phyloP scores from a whole-genome alignment of 2,329 filamentous ascomycete species.

The Colletotrichum sp. region DNA sequence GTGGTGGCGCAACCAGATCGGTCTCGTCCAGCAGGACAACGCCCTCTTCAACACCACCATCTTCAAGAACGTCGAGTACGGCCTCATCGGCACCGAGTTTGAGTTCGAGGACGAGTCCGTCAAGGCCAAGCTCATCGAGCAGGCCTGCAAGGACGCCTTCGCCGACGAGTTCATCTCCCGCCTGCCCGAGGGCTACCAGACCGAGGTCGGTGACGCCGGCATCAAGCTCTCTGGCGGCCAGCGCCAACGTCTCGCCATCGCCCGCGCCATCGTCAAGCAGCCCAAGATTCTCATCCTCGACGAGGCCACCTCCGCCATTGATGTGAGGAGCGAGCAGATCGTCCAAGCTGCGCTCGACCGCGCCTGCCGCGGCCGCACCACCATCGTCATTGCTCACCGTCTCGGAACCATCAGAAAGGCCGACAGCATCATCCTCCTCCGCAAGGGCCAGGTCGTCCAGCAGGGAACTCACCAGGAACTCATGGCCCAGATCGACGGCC shows the following conservation, averaged over 20 bases:
- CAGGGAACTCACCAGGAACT: slow-evolving; percentile 62
- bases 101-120: slow-evolving; percentile 40
- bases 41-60: slow-evolving; percentile 61
- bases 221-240: slow-evolving; percentile 72
- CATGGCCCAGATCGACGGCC: slow-evolving; percentile 39
- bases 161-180: slow-evolving; percentile 57
- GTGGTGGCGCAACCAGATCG: slow-evolving; percentile 91
- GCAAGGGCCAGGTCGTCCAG: slow-evolving; percentile 58
- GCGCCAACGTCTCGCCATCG: slow-evolving; percentile 64
- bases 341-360: slow-evolving; percentile 54
- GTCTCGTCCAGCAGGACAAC: slow-evolving; percentile 77
- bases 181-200: slow-evolving; percentile 62
- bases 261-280: slow-evolving; percentile 60
- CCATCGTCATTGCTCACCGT: slow-evolving; percentile 63
- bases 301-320: slow-evolving; percentile 66
- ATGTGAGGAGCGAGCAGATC: slow-evolving; percentile 59
- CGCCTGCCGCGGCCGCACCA: slow-evolving; percentile 58
- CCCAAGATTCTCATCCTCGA: slow-evolving; percentile 65
- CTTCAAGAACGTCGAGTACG: slow-evolving; percentile 52
- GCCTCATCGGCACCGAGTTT: slow-evolving; percentile 42
- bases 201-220: slow-evolving; percentile 68
- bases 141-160: slow-evolving; percentile 56
- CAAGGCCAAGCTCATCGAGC: slow-evolving; percentile 44
- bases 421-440: slow-evolving; percentile 63
- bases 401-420: slow-evolving; percentile 58